Percentiles rank a stretch among this genome's conserved stretches.
Evolutionary conservation across 495 filamentous ascomycete genomes (phyloP).

Genomic region (Tetracladium setigerum): DNA sequence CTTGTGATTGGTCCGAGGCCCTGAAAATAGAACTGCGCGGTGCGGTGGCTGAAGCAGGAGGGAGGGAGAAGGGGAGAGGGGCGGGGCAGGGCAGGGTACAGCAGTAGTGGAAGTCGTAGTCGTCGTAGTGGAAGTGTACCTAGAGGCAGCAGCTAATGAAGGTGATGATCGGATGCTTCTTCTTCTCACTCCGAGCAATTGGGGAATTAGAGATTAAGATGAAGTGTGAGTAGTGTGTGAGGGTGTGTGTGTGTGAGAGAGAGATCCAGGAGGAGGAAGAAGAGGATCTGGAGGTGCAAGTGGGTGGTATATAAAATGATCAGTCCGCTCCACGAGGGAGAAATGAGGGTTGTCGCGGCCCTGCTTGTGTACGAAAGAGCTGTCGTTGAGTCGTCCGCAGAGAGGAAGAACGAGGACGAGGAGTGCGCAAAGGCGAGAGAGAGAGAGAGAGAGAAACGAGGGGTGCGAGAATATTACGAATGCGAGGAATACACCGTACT

Average conservation of each 20-base stretch:
- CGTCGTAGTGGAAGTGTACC: too few relatives aligned
- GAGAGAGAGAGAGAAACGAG: too few relatives aligned
- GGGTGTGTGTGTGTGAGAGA: background rate
- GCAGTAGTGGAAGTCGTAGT: too few relatives aligned
- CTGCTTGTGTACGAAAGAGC: background rate
- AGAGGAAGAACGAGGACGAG: too few relatives aligned
- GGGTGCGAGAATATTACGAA: too few relatives aligned
- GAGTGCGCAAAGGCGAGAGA: too few relatives aligned
- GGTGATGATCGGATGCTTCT: background rate
- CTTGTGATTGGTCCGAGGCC: background rate
- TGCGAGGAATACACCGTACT: too few relatives aligned
- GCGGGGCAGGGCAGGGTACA: too few relatives aligned
- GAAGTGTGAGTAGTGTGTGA: background rate
- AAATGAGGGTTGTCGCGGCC: too few relatives aligned
- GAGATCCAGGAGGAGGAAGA: conserved; percentile 11
- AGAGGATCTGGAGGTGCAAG: background rate
- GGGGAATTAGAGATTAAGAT: conserved; percentile 3
- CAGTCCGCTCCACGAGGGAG: background rate
- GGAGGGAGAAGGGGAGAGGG: background rate
- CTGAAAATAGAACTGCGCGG: background rate
- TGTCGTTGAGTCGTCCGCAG: too few relatives aligned
- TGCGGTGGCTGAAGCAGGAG: background rate
- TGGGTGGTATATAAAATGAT: background rate
- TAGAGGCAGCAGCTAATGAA: too few relatives aligned
- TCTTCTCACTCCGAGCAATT: conserved; percentile 4